Conservation (phyloP, 371 early-diverging fungal genomes). For the Mortierella sp. region DNA sequence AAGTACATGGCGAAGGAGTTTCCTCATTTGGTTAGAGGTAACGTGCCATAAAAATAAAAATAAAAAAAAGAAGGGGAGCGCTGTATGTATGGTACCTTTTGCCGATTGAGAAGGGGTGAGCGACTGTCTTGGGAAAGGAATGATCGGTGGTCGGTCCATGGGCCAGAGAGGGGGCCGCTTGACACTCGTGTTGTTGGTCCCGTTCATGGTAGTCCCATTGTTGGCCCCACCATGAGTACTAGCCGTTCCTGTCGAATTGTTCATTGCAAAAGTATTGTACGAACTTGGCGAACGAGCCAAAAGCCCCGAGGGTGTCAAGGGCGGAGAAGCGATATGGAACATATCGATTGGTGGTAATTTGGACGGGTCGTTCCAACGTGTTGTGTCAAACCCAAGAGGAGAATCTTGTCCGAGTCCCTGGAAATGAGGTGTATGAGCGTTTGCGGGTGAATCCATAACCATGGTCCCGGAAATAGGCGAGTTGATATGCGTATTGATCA, state of each 20-base stretch:
- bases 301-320: conserved; percentile 43
- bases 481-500: conserved; percentile 29
- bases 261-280: conserved; percentile 27
- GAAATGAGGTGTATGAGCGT: conserved; percentile 12
- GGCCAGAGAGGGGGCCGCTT: conserved; percentile 50
- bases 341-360: conserved; percentile 27
- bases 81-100: conserved; percentile 28
- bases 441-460: conserved; percentile 20
- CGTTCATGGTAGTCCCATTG: too few species aligned
- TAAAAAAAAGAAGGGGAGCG: not conserved
- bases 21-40: not conserved
- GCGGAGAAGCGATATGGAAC: conserved; percentile 45
- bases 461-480: conserved; percentile 5
- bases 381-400: conserved; percentile 22
- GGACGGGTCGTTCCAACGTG: conserved; percentile 33
- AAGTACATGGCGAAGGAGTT: not conserved
- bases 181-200: conserved; percentile 8
- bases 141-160: conserved; percentile 36
- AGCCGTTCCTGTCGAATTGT: not conserved
- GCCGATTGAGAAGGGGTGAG: conserved; percentile 40
- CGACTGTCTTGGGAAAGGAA: conserved; percentile 46
- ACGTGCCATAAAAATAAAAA: not conserved
- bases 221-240: not conserved
- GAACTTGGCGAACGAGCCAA: conserved; percentile 40
- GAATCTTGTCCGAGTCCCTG: conserved; percentile 34